Evolutionary conservation across 495 filamentous ascomycete species (phyloP), one percentile per base, ranked within the genome.

Genomic region (Neurospora pannonica): DNA sequence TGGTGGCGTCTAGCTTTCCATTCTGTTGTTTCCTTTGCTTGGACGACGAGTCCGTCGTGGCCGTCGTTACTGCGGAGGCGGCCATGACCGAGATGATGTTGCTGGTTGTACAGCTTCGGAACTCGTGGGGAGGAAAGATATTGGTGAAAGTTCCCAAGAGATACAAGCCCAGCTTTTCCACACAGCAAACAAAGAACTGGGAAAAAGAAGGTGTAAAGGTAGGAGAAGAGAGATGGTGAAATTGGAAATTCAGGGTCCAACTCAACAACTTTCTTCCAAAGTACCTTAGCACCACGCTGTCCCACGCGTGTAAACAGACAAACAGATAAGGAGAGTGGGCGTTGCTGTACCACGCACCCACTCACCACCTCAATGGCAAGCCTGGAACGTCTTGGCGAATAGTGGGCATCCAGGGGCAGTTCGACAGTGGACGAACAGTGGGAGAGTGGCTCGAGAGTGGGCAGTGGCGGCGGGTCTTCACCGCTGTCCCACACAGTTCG

Each of bases 1-100:
- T n/a, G 42, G 31, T 24, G 28, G 34, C 37, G 43, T 34, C 28
- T 69, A 60, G 42, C 10, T 36, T 34, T 36, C 28, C 36, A 72
- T 69, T 31, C 71, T 76, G 39, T 39, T 42, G 36, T 48, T 71
- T 19, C 43, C 71, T 31, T 72, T 76, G 73, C 54, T 34, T 67
- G 54, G 54, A 34, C 28, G 28, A 62, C 54, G 54, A 28, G 48
- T 31, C 54, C 28, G 54, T 67, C 15, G 54, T 67, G 54, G 54
- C 54, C 54, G 54, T 67, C 54, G 54, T 67, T 67, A 67, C 54
- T 28, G 54, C 28, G 6, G 54, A 67, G 54, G 54, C 28, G 31
- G 54, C 54, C 54, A 67, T 67, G 54, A 46, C 42, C 42, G 42
- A 46, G n/a, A 36, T 67, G 8, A 31, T 67, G 31, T 62, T 67